A percentile compares a stretch with the other conserved stretches of the same genome.
phyloP scores from a whole-genome alignment of 805 yeast genomes.

The Yarrowia divulgata region DNA sequence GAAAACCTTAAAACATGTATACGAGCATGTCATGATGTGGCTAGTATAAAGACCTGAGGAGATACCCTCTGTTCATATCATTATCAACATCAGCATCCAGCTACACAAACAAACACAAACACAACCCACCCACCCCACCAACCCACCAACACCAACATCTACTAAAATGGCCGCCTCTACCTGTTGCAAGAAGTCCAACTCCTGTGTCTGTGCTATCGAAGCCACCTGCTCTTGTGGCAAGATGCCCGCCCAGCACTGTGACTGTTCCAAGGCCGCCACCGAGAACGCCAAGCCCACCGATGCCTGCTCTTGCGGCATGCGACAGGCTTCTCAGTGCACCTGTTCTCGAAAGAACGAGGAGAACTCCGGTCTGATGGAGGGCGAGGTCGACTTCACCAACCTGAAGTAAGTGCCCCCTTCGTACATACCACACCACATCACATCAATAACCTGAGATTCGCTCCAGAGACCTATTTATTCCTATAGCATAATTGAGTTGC shows the following conservation, averaged over 20 bases:
- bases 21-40: constrained; percentile 23
- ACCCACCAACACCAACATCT: neutral
- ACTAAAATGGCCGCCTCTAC: constrained; percentile 34
- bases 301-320: constrained; percentile 67
- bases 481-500: constrained; percentile 17
- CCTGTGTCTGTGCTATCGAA: constrained; percentile 66
- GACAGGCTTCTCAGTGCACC: constrained; percentile 61
- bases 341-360: constrained; percentile 55
- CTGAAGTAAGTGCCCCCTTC: constrained; percentile 43
- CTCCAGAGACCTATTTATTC: constrained; percentile 18
- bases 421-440: neutral
- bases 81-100: constrained; percentile 3
- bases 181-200: constrained; percentile 54
- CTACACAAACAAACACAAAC: constrained; percentile 9
- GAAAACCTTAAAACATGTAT: constrained; percentile 1
- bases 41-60: constrained; percentile 16
- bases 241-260: constrained; percentile 65
- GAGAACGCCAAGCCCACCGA: constrained; percentile 59
- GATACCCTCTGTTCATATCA: too few relatives aligned
- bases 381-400: constrained; percentile 66
- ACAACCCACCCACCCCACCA: constrained; percentile 4
- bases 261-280: constrained; percentile 58
- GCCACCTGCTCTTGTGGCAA: constrained; percentile 73
- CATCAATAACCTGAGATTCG: neutral
- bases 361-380: constrained; percentile 56